These are phyloP conservation scores for Rhynchospora pubera DNA, from an alignment of 176 grass and related monocot species.

Conservation along the genomic window DNA sequence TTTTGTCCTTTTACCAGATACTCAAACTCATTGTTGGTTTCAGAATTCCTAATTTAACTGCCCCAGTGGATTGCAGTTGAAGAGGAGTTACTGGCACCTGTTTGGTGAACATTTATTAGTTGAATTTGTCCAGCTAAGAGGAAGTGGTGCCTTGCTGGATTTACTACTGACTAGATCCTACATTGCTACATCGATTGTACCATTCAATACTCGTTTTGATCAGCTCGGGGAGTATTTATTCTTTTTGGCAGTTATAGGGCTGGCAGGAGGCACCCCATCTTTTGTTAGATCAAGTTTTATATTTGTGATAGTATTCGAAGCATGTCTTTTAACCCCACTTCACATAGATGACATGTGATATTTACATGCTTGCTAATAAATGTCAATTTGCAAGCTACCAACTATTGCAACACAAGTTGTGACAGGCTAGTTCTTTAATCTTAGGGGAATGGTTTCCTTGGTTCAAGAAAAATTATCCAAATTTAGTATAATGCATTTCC, in stretches of 20 bases:
- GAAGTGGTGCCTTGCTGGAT: conserved; percentile 13
- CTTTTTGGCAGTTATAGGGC: conserved; percentile 9
- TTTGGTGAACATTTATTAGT: conserved; percentile 26
- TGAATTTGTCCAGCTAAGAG: conserved; percentile 19
- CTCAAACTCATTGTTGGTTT: neutral
- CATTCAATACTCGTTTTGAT: conserved; percentile 1
- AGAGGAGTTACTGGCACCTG: neutral
- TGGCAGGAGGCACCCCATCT: conserved; percentile 22
- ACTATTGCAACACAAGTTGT: neutral
- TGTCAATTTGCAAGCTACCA: conserved; percentile 22
- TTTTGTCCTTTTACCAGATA: neutral
- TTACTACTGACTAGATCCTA: conserved; percentile 3
- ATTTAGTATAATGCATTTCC: too few species aligned
- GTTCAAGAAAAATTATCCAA: too few species aligned
- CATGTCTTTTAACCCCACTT: conserved; percentile 11
- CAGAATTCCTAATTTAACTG: neutral
- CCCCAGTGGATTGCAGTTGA: neutral
- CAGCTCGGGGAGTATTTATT: neutral
- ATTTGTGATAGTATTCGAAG: neutral
- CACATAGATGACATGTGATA: neutral
- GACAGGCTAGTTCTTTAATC: neutral
- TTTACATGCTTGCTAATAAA: conserved; percentile 21
- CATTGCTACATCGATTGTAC: neutral
- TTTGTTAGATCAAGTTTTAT: conserved; percentile 3
- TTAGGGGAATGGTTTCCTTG: too few species aligned